Conservation (phyloP, 768 basidiomycete species). For the Suillus brevipes region DNA sequence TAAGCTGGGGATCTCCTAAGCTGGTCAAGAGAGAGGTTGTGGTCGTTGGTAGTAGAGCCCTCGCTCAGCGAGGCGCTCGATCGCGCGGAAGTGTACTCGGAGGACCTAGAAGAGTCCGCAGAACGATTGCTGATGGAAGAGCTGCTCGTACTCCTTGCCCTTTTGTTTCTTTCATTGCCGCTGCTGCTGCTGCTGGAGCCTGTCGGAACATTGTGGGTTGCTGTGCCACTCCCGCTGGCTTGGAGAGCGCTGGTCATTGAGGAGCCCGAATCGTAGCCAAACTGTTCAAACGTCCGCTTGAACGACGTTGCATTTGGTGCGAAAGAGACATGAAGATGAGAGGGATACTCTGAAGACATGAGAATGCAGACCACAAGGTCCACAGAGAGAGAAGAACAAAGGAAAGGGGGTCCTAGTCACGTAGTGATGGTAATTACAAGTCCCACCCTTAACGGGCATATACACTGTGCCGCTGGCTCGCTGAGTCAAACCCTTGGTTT, state of each 20-base stretch:
- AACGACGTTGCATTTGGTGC: constrained; percentile 53
- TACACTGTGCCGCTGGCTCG: too few species aligned
- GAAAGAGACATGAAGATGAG: constrained; percentile 54
- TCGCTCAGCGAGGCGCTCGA: constrained; percentile 36
- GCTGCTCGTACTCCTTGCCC: constrained; percentile 55
- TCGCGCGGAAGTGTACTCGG: constrained; percentile 35
- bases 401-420: constrained; percentile 6
- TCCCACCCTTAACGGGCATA: constrained; percentile 4
- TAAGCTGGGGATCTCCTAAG: constrained; percentile 14
- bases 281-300: constrained; percentile 59
- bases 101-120: constrained; percentile 37
- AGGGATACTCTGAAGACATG: constrained; percentile 33
- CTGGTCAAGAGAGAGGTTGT: constrained; percentile 12
- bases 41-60: constrained; percentile 17
- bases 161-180: constrained; percentile 55
- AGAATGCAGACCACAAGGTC: constrained; percentile 1
- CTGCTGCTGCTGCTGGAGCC: constrained; percentile 26
- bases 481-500: background rate
- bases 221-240: constrained; percentile 30
- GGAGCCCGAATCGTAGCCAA: constrained; percentile 32
- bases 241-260: constrained; percentile 27
- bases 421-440: constrained; percentile 3
- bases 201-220: constrained; percentile 16
- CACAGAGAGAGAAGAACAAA: constrained; percentile 5
- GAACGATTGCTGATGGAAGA: constrained; percentile 39